Evolutionary conservation across 495 filamentous ascomycete species (phyloP).

Genomic region (Emericellopsis terricola): DNA sequence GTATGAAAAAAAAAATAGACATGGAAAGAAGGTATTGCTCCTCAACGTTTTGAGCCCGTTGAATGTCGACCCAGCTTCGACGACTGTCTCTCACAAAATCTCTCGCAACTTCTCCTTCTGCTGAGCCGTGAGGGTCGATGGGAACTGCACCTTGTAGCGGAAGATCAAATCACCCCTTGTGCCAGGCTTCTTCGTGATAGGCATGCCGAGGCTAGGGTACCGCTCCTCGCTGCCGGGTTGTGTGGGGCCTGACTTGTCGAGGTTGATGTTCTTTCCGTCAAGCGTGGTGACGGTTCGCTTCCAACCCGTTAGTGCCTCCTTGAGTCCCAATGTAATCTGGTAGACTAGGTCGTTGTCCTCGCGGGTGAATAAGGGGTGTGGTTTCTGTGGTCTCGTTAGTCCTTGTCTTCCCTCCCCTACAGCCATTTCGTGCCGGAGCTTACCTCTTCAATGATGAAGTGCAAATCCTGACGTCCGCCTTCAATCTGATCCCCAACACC

Average conservation of each 20-base stretch:
- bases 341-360: constrained; percentile 71
- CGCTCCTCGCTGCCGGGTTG: constrained; percentile 59
- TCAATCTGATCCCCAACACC: constrained; percentile 94
- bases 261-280: constrained; percentile 63
- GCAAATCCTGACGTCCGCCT: constrained; percentile 89
- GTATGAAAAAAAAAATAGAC: too few species aligned
- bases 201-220: constrained; percentile 83
- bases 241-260: constrained; percentile 67
- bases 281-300: constrained; percentile 80
- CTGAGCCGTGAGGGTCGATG: constrained; percentile 45
- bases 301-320: constrained; percentile 96
- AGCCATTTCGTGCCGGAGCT: too few species aligned
- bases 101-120: constrained; percentile 70
- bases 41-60: too few species aligned
- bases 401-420: too few species aligned
- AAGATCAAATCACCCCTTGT: constrained; percentile 77
- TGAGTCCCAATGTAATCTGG: constrained; percentile 66
- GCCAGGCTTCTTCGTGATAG: constrained; percentile 68
- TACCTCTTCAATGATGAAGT: constrained; percentile 90
- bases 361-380: constrained; percentile 63
- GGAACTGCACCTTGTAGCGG: constrained; percentile 84
- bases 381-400: constrained; percentile 48
- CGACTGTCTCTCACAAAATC: constrained; percentile 41
- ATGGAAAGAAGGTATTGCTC: too few species aligned
- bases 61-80: too few species aligned